Base-by-base conservation (phyloP, 768 basidiomycete genomes). In the Suillus weaverae region DNA sequence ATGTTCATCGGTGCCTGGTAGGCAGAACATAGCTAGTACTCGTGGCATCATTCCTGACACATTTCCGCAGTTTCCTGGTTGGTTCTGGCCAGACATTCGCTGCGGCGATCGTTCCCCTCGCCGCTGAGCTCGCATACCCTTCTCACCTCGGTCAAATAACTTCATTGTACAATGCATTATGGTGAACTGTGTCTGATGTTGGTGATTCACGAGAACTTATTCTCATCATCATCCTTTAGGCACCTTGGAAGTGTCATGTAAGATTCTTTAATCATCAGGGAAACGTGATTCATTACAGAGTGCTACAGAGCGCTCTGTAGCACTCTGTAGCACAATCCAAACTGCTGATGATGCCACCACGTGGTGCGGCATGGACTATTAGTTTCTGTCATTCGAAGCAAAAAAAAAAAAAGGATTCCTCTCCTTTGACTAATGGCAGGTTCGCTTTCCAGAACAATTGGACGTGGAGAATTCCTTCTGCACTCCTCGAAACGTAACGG, bases 341-440 rank as follows among this genome's bases (percentile, higher is more conserved):
- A n/a, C n/a, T n/a, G n/a, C n/a, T n/a, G n/a, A n/a, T n/a, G n/a
- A n/a, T n/a, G 11, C 35, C 16, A 36, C 20, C 36, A 56, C 38
- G 36, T 39, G 85, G 84, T 62, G 86, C 90, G 50, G 89, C 90
- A 14, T 92, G 91, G 91, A 81, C 89, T 0, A 66, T 70, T 60
- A 33, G 64, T 38, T 38, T 36, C 6, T 53, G 13, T 20, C 32
- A 48, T 5, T 54, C n/a, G n/a, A 39, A 33, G 22, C 33, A 14
- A n/a, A 41, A 30, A 30, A 44, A 14, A 6, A n/a, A 32, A 41
- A n/a, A 8, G 32, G n/a, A 38, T 46, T 26, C 26, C 30, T 54
- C 30, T 35, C 35, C 6, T 1, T 44, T 66, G 70, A 70, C 69
- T 8, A 68, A 70, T n/a, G 70, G 64, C 10, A 70, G 64, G 1